phyloP scores from a whole-genome alignment of 2,329 filamentous ascomycete species.

The Cytospora piceae region DNA sequence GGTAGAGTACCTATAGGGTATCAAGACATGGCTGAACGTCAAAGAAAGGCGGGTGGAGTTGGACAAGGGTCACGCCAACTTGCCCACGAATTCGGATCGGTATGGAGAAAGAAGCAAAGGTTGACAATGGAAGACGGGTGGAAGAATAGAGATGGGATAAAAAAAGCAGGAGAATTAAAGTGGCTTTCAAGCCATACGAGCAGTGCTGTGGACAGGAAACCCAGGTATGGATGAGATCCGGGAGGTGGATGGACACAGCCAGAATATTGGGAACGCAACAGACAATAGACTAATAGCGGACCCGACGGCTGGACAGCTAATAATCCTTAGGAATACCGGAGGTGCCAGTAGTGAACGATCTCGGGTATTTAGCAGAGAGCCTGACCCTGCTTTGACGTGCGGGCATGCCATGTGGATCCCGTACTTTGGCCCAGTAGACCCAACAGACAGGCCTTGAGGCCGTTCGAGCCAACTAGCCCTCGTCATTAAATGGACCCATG shows the following conservation, averaged over 20 bases:
- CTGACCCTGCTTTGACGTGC: not conserved
- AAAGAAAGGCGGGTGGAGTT: not conserved
- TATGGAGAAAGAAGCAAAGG: slow-evolving; percentile 13
- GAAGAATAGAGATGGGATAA: slow-evolving; percentile 6
- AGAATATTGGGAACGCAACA: slow-evolving; percentile 12
- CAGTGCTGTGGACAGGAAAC: not conserved
- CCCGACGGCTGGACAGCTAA: slow-evolving; percentile 18
- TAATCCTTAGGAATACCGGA: slow-evolving; percentile 24
- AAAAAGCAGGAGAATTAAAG: slow-evolving; percentile 1
- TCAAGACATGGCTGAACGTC: slow-evolving; percentile 21
- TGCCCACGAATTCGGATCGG: not conserved
- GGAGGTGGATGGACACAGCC: slow-evolving; percentile 7
- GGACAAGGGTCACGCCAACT: not conserved
- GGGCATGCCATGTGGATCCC: slow-evolving; percentile 1
- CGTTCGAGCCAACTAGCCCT: not conserved
- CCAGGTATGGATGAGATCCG: slow-evolving; percentile 6
- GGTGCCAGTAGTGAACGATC: not conserved
- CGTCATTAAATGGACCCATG: not conserved
- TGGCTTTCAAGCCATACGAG: slow-evolving; percentile 5
- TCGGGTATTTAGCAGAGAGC: not conserved
- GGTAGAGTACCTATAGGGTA: slow-evolving; percentile 7
- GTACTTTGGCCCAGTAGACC: not conserved
- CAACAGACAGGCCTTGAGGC: slow-evolving; percentile 2
- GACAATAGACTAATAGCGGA: slow-evolving; percentile 15
- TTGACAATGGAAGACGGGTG: slow-evolving; percentile 3